Percentiles rank a stretch among this genome's conserved stretches.
Evolutionary conservation across 1,139 yeast genomes (phyloP).

Genomic region (Zygoascus hellenicus): DNA sequence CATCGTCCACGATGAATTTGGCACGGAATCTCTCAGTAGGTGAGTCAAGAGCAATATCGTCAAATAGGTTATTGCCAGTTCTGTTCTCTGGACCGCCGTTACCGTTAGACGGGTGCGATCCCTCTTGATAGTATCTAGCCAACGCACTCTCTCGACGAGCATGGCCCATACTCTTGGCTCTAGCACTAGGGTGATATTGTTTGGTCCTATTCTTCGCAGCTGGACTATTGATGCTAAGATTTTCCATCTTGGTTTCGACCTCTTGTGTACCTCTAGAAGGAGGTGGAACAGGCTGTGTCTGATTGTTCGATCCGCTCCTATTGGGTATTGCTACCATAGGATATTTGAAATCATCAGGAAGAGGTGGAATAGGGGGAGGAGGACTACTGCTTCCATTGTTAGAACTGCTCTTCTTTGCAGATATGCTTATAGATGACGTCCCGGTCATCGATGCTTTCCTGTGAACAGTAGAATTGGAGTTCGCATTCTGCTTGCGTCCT

Average conservation of each 20-base stretch:
- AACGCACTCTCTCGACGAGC: slow-evolving; percentile 37
- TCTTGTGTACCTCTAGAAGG: slow-evolving; percentile 5
- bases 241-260: slow-evolving; percentile 6
- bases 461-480: neutral
- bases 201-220: slow-evolving; percentile 17
- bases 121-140: slow-evolving; percentile 9
- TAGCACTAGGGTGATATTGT: slow-evolving; percentile 72
- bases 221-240: slow-evolving; percentile 7
- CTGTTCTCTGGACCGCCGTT: neutral
- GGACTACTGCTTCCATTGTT: slow-evolving; percentile 3
- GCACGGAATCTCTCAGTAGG: slow-evolving; percentile 12
- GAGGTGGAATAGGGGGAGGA: slow-evolving; percentile 10
- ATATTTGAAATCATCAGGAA: slow-evolving; percentile 8
- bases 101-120: no score
- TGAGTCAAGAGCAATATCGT: slow-evolving; percentile 53
- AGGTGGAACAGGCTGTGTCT: slow-evolving; percentile 5
- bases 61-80: slow-evolving; percentile 56
- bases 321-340: slow-evolving; percentile 1
- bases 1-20: slow-evolving; percentile 2
- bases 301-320: neutral
- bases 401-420: neutral
- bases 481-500: slow-evolving; percentile 2
- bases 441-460: neutral
- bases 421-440: neutral
- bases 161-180: slow-evolving; percentile 87